These are phyloP conservation scores for Parsonsia alboflavescens DNA, from an alignment of 257 asterid genomes.

Conservation along the genomic window DNA sequence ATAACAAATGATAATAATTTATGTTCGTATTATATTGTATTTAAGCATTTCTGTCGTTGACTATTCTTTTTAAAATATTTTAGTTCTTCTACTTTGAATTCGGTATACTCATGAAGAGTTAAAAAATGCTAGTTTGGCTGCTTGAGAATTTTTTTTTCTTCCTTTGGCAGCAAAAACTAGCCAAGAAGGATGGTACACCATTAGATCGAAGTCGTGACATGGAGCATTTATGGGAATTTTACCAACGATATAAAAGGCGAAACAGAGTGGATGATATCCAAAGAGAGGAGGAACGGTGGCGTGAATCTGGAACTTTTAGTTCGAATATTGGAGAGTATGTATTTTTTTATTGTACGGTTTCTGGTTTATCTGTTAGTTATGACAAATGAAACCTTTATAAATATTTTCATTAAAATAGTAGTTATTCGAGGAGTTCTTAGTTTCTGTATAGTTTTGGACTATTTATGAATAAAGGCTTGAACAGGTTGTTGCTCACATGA, in stretches of 20 bases:
- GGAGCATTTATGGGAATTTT: slow-evolving; percentile 85
- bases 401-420: neutral
- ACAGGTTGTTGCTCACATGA: neutral
- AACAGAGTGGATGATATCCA: slow-evolving; percentile 84
- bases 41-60: neutral
- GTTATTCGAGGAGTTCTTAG: neutral
- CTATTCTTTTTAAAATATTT: neutral
- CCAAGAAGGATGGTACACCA: slow-evolving; percentile 74
- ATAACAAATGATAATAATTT: neutral
- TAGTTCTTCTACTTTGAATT: neutral
- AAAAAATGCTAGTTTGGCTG: neutral
- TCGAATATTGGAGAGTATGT: slow-evolving; percentile 77
- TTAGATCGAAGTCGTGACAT: slow-evolving; percentile 85
- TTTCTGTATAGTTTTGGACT: neutral
- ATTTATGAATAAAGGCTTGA: too few relatives aligned
- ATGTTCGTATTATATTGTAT: neutral
- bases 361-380: neutral
- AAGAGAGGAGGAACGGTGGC: slow-evolving; percentile 82
- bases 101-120: neutral
- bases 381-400: neutral
- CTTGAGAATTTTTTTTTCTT: neutral
- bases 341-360: neutral
- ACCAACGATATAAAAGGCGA: slow-evolving; percentile 73
- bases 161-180: slow-evolving; percentile 83
- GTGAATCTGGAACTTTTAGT: slow-evolving; percentile 78